Base-by-base conservation (phyloP, 2,329 filamentous ascomycete genomes). In the Emmonsiellopsis sp. region DNA sequence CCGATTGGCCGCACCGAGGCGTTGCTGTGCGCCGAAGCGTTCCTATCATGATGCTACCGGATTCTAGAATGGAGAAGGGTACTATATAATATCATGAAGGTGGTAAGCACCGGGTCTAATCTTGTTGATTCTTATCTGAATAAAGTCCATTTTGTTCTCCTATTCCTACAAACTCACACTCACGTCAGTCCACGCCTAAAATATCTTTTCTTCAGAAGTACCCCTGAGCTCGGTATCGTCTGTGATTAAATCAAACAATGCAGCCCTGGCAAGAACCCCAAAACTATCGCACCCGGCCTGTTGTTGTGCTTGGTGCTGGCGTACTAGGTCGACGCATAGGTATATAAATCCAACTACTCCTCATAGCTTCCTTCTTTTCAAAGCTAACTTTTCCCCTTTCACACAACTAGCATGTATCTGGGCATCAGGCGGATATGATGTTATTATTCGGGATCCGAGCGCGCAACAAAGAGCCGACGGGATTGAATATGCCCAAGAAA, bases 311-410 rank as follows among this genome's bases (percentile, higher is more conserved):
- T 21, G 72, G 72, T 1, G 71, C 68, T 2, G 72, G 72, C 9
- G 68, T 72, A 27, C 62, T 74, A 1, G 72, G 72, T 37, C 64
- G 70, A 9, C 68, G 71, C 6, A 61, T 74, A 3, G 71, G 68
- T 59, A 56, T 60, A n/a, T 56, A 58, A 37, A 62, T 34, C 5
- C 55, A 62, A 9, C 57, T 34, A 66, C 36, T 39, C 36, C 36
- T n/a, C 9, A n/a, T 39, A 7, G 5, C 21, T 27, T 27, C 21
- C 21, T 27, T 27, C 21, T 27, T 27, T 27, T 27, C 21, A 27
- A 27, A 27, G 21, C 21, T 27, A 27, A 27, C 21, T 5, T 27
- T 27, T 27, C 21, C 21, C 21, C 21, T 39, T 10, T 39, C 36
- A 39, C 36, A n/a, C 9, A 39, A 39, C 36, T 4, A 39, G 65